phyloP scores from a whole-genome alignment of 495 filamentous ascomycete species.

The Rhizodiscina lignyota region DNA sequence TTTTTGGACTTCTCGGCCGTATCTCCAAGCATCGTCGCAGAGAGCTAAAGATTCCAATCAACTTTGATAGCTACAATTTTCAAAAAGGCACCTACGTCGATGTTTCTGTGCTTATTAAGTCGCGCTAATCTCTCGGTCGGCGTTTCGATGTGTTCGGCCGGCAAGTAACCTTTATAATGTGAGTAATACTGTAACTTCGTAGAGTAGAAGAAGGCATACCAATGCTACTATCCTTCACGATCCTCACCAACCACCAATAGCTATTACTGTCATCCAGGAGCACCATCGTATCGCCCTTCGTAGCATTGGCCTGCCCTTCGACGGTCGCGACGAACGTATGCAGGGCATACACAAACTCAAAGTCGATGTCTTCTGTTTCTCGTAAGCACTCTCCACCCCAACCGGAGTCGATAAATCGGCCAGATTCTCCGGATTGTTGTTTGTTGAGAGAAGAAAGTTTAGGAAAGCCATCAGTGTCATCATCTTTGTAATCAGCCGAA shows the following conservation, averaged over 20 bases:
- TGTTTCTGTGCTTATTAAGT: slow-evolving; percentile 94
- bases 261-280: slow-evolving; percentile 98
- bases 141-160: slow-evolving; percentile 96
- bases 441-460: no score
- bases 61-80: background rate
- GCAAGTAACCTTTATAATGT: slow-evolving; percentile 64
- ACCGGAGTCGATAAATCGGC: slow-evolving; percentile 45
- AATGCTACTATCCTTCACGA: slow-evolving; percentile 94
- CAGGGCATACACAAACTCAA: slow-evolving; percentile 96
- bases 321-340: slow-evolving; percentile 97
- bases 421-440: no score
- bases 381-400: slow-evolving; percentile 70
- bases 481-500: no score
- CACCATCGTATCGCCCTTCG: slow-evolving; percentile 99
- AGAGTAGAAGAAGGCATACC: slow-evolving; percentile 35
- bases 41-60: slow-evolving; percentile 42
- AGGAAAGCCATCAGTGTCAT: slow-evolving; percentile 32
- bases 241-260: slow-evolving; percentile 98
- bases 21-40: slow-evolving; percentile 86
- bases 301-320: slow-evolving; percentile 94
- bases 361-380: slow-evolving; percentile 91
- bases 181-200: background rate
- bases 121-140: slow-evolving; percentile 87
- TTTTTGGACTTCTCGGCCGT: slow-evolving; percentile 79
- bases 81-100: slow-evolving; percentile 51